Evolutionary conservation across 139 green algal genomes (phyloP).

Genomic region (Chlorella sp.): DNA sequence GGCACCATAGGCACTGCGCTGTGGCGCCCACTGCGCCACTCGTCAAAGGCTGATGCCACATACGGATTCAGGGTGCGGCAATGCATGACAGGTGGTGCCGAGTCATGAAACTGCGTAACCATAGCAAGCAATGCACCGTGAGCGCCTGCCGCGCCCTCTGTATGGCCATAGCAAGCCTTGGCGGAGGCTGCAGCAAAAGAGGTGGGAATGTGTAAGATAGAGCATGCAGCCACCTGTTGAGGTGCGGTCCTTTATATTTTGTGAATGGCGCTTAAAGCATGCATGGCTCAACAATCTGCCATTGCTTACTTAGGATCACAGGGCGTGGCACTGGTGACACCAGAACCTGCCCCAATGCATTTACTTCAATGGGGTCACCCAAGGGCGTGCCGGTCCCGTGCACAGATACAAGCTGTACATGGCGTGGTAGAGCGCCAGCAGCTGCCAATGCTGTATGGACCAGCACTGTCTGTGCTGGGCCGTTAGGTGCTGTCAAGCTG

Average conservation of each 20-base stretch:
- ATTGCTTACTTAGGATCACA: neutral
- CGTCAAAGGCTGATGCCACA: slow-evolving; percentile 40
- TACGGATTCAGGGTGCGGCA: slow-evolving; percentile 72
- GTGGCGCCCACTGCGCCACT: neutral
- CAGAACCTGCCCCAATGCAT: slow-evolving; percentile 9
- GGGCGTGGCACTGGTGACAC: neutral
- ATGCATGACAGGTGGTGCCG: slow-evolving; percentile 59
- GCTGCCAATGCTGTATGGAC: slow-evolving; percentile 55
- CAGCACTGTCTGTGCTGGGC: slow-evolving; percentile 72
- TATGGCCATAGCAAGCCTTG: slow-evolving; percentile 68
- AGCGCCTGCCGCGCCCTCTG: slow-evolving; percentile 65
- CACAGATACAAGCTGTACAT: slow-evolving; percentile 35
- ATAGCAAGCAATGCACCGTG: slow-evolving; percentile 65
- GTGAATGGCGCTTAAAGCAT: neutral
- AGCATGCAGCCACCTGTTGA: neutral
- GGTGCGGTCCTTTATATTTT: neutral
- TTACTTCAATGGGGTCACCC: slow-evolving; percentile 60
- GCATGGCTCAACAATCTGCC: neutral
- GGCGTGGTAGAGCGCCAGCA: neutral
- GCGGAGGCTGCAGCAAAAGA: slow-evolving; percentile 25
- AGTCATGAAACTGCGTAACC: slow-evolving; percentile 6
- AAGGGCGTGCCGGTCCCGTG: slow-evolving; percentile 69
- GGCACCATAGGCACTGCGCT: neutral
- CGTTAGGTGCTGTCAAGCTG: slow-evolving; percentile 67
- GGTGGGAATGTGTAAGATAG: neutral